These are phyloP conservation scores for Poteriospumella lacustris DNA, from an alignment of 108 stramenopile genomes.

Conservation along the genomic window DNA sequence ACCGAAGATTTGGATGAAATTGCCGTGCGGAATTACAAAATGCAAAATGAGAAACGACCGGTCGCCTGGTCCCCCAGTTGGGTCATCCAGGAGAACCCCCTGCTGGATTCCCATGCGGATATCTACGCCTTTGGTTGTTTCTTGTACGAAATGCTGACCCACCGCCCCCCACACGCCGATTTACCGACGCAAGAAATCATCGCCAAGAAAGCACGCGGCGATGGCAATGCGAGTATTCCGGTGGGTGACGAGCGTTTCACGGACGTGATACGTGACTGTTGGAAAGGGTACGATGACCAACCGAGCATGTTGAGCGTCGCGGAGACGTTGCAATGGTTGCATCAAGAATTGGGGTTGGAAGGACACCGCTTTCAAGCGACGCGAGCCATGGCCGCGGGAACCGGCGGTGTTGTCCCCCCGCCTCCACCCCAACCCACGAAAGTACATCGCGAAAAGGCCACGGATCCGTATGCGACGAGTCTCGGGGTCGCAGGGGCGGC, in stretches of 20 bases:
- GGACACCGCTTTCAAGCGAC: too few species aligned
- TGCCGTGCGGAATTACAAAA: neutral
- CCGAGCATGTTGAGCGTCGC: too few species aligned
- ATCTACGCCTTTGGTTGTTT: conserved; percentile 17
- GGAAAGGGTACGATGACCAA: conserved; percentile 6
- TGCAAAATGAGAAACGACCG: neutral
- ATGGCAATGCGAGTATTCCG: neutral
- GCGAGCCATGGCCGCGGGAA: too few species aligned
- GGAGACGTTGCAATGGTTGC: too few species aligned
- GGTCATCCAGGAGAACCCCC: neutral
- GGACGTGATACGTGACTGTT: neutral
- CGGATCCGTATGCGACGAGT: too few species aligned
- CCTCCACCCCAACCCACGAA: too few species aligned
- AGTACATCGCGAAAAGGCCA: too few species aligned
- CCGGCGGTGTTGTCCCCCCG: too few species aligned
- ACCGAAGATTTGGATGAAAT: neutral
- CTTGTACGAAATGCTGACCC: neutral
- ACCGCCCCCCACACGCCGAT: neutral
- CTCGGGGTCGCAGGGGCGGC: too few species aligned
- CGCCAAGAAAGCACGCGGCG: neutral
- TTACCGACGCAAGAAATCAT: neutral
- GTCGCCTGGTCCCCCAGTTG: neutral
- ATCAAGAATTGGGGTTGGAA: too few species aligned
- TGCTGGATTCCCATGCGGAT: neutral
- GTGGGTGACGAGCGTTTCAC: neutral